Conservation (phyloP, 2,329 filamentous ascomycete species). For the Claviceps cyperi region DNA sequence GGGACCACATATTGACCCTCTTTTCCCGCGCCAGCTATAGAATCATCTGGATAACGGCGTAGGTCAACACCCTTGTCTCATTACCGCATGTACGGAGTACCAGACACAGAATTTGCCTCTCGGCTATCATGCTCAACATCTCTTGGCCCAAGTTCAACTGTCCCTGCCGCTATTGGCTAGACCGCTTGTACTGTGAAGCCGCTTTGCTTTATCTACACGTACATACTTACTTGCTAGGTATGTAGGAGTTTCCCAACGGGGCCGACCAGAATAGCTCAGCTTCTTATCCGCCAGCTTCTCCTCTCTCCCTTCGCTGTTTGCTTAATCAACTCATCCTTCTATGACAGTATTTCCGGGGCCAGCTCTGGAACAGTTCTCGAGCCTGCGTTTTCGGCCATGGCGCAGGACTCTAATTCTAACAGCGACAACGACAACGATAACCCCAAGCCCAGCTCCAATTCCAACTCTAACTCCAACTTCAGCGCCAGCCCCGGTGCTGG, state of each 20-base stretch:
- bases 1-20: conserved; percentile 7
- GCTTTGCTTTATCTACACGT: not conserved
- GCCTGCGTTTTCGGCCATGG: conserved; percentile 10
- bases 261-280: not conserved
- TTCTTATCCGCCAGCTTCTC: not conserved
- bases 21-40: conserved; percentile 2
- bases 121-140: not conserved
- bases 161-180: not conserved
- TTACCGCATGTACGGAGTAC: not conserved
- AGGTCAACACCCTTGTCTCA: not conserved
- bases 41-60: not conserved
- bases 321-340: conserved; percentile 1
- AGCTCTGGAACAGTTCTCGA: conserved; percentile 12
- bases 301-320: not conserved
- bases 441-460: conserved; percentile 12
- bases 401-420: conserved; percentile 9
- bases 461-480: conserved; percentile 12
- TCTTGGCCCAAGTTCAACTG: not conserved
- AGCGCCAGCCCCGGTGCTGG: conserved; percentile 11
- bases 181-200: not conserved
- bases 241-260: not conserved
- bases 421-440: conserved; percentile 11
- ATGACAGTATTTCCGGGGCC: conserved; percentile 3
- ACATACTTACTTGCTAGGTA: no score
- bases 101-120: conserved; percentile 3